Conservation (phyloP, 345 rosid genomes). For the Dovyalis caffra region DNA sequence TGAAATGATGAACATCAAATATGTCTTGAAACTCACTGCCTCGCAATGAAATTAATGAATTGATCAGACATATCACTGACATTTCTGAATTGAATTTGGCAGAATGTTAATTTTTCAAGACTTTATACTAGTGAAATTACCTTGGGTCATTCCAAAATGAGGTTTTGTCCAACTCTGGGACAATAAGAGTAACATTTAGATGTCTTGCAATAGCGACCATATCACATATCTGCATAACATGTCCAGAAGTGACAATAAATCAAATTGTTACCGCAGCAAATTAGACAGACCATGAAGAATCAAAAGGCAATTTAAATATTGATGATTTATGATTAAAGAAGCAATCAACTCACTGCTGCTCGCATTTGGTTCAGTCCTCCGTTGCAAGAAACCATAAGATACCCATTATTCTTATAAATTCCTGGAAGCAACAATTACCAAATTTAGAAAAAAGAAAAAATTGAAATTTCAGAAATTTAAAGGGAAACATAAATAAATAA, state of each 20-base stretch:
- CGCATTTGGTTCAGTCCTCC: conserved; percentile 99
- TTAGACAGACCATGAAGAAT: not conserved
- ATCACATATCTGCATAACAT: conserved; percentile 75
- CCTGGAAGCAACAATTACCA: conserved; percentile 45
- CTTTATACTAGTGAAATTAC: conserved; percentile 28
- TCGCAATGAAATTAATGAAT: conserved; percentile 11
- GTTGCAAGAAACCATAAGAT: conserved; percentile 91
- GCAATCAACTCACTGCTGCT: conserved; percentile 71
- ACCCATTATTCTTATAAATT: conserved; percentile 79
- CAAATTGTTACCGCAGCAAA: not conserved
- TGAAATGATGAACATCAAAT: conserved; percentile 88
- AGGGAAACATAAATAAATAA: not conserved
- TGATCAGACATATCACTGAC: conserved; percentile 6
- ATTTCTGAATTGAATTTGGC: conserved; percentile 6
- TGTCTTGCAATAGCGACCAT: conserved; percentile 90
- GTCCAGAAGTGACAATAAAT: conserved; percentile 17
- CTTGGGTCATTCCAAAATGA: conserved; percentile 98
- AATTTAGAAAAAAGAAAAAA: conserved; percentile 2
- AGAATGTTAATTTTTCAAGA: not conserved
- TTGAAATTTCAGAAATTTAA: not conserved
- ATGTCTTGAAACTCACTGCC: conserved; percentile 91
- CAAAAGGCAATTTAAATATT: not conserved
- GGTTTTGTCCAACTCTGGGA: conserved; percentile 90
- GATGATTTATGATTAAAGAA: conserved; percentile 8
- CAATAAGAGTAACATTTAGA: conserved; percentile 86